A percentile compares a stretch with the other conserved stretches of the same genome.
Conservation (phyloP, 2,329 filamentous ascomycete genomes). For the Cordyceps militaris region DNA sequence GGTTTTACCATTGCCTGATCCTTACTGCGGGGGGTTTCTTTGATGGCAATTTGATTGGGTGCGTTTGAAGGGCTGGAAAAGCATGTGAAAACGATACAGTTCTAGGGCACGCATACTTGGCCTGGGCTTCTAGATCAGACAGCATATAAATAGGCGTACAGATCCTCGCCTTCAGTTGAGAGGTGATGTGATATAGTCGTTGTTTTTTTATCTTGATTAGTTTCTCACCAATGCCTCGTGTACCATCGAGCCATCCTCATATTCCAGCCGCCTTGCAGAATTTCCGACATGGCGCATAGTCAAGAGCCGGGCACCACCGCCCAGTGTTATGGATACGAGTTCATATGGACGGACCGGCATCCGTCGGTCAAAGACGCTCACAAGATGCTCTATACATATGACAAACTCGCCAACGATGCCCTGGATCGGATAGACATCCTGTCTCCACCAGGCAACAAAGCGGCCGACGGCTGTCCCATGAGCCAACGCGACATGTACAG, state of each 20-base stretch:
- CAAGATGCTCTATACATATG: slow-evolving; percentile 59
- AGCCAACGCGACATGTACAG: slow-evolving; percentile 52
- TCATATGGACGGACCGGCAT: slow-evolving; percentile 62
- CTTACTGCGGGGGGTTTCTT: no score
- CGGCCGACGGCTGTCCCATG: slow-evolving; percentile 14
- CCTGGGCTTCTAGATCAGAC: no score
- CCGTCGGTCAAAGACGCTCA: slow-evolving; percentile 50
- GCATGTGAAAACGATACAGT: no score
- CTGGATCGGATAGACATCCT: slow-evolving; percentile 57
- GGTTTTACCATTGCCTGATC: no score
- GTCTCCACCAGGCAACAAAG: slow-evolving; percentile 27
- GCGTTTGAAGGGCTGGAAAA: no score
- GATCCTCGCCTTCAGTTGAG: no score
- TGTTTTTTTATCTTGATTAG: no score
- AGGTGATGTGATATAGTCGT: no score
- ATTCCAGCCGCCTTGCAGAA: neutral
- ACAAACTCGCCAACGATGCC: slow-evolving; percentile 59
- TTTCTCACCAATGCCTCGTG: neutral
- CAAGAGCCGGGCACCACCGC: neutral
- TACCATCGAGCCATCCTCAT: neutral
- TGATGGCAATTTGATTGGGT: no score
- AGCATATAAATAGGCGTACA: no score
- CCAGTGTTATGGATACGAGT: slow-evolving; percentile 39
- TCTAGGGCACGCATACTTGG: no score
- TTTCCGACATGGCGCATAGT: neutral